Base-by-base conservation (phyloP, 2,329 filamentous ascomycete genomes). In the Juglanconis juglandina region DNA sequence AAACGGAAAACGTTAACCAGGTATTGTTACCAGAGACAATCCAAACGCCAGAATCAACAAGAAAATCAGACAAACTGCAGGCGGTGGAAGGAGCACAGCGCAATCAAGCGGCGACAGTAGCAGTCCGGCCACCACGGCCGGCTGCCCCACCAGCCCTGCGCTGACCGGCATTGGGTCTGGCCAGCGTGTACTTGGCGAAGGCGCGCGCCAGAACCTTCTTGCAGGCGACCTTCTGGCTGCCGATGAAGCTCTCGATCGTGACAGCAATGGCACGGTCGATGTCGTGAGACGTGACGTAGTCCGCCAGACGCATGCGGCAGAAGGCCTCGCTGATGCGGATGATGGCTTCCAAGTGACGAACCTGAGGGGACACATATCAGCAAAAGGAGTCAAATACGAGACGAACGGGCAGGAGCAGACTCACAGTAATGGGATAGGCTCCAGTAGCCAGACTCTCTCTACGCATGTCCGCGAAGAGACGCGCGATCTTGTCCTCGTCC, bases 211-310 rank as follows among this genome's bases (percentile, higher is more conserved):
- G 83, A 14, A 95, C 92, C 81, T 96, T 97, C 84, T 98, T 99
- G 78, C 91, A 95, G 78, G 91, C 96, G 69, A 98, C 87, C 80
- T 99, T 99, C 74, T 99, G 95, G 68, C 91, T 96, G 63, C 90
- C 91, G 48, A 99, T 91, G 71, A 99, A 99, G 59, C 91, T 96
- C 66, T 98, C 93, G 2, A 99, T 91, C 0, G 95, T 96, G 6
- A 99, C 95, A 13, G 93, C 92, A 70, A 99, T 99, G 60, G 95
- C 95, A 48, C 95, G 91, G 75, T 99, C 95, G 68, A 99, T 96
- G 71, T 99, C 95, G 62, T 90, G 85, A 1, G 90, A 78, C 5
- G 89, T 89, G 75, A 94, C 96, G 79, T 96, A 98, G 67, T 99
- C 95, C 0, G 91, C 95, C n/a, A 99, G 81, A 13, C 95, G 89